Base-by-base conservation (phyloP, 2,329 filamentous ascomycete genomes). In the Paecilomyces sp. region DNA sequence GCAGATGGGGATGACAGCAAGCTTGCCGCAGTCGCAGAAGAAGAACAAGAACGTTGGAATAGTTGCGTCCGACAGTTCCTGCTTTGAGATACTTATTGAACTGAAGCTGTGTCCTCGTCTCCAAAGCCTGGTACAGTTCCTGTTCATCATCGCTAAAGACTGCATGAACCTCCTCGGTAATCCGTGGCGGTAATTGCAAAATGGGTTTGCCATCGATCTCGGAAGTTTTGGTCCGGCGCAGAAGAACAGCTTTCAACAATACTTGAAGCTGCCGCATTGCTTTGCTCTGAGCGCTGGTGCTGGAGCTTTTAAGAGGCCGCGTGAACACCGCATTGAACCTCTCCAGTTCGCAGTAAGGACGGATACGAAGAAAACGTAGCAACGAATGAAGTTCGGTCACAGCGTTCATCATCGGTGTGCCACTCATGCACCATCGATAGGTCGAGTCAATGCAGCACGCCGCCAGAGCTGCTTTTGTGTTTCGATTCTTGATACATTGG, bases 391-490 rank as follows among this genome's bases (percentile, higher is more conserved):
- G 79, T 67, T 97, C 92, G 25, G 84, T 79, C 2, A 93, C 85
- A 12, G 82, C 85, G 66, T 96, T 96, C 88, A 94, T 94, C 88
- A 93, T 92, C 0, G 90, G 90, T 0, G 90, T 94, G 28, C 90
- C 90, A 34, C 88, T 91, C 72, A 93, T 83, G 68, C 88, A 91
- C 77, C 90, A 87, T 55, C 90, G 82, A 68, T 89, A 84, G 36
- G 77, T 79, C 13, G 88, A 79, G 61, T 82, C 76, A 15, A 94
- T 73, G 11, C 76, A 71, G 64, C 79, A 83, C 31, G 84, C 84
- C 3, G 85, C 89, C 63, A 81, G 80, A 1, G 88, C 83, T 4
- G 81, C 76, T 62, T 85, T 83, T 0, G 88, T 88, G 50, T 77
- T 80, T 60, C 83, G 83, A 68, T 92, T 93, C 77, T 93, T 93